A percentile compares a stretch with the other conserved stretches of the same genome.
These are phyloP conservation scores for Begonia fuchsioides DNA, from an alignment of 306 rosid genomes.

Conservation along the genomic window DNA sequence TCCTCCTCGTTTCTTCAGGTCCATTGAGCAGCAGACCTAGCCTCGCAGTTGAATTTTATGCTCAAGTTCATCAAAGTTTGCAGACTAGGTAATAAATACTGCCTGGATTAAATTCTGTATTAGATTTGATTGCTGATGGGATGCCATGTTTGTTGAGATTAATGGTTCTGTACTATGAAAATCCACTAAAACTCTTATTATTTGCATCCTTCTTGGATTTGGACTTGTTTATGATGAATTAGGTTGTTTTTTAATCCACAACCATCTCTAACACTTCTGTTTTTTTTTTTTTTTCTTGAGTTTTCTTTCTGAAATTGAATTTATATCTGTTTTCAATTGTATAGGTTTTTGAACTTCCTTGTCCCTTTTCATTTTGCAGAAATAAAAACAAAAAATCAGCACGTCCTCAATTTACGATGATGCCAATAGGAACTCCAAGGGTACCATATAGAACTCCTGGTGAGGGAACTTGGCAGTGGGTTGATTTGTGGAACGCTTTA, in stretches of 20 bases:
- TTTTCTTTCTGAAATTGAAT: not conserved
- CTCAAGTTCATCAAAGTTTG: constrained; percentile 50
- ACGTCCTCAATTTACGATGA: constrained; percentile 57
- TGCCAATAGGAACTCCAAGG: constrained; percentile 88
- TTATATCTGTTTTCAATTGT: not conserved
- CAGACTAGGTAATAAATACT: constrained; percentile 37
- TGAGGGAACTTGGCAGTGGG: constrained; percentile 90
- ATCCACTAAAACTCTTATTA: no score
- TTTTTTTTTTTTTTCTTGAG: not conserved
- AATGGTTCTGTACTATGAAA: not conserved
- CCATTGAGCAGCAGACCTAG: constrained; percentile 40
- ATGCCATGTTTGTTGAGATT: not conserved
- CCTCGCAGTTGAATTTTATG: constrained; percentile 52
- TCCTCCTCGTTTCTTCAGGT: constrained; percentile 19
- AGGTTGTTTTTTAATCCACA: no score
- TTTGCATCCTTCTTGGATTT: no score
- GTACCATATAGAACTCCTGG: constrained; percentile 86
- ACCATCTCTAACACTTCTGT: not conserved
- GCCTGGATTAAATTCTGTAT: not conserved
- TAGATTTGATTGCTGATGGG: not conserved
- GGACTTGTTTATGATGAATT: no score
- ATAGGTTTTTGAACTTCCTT: not conserved
- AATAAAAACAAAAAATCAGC: constrained; percentile 30
- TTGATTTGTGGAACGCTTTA: constrained; percentile 95
- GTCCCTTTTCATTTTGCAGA: constrained; percentile 31